Evolutionary conservation across 768 basidiomycete species (phyloP), one percentile per base, ranked within the genome.

Genomic region (Chalciporus piperatus): DNA sequence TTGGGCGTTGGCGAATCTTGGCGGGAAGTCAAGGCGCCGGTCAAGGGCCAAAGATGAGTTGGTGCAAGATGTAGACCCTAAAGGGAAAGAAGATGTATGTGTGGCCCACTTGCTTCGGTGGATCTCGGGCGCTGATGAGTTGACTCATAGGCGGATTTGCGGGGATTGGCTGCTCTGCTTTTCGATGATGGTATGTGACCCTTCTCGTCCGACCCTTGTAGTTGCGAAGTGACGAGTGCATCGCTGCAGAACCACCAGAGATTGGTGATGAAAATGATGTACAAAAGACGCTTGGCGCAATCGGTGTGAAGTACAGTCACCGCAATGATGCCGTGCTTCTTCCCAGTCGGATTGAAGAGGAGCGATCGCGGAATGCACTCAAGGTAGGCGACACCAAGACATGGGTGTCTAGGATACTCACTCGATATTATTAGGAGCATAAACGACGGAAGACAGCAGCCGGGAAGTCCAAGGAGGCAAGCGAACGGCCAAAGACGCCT

Each of bases 1-100:
- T 59, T 94, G 91, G 89, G 89, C 87, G 0, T 69, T 92, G 37
- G 78, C 80, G 5, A 82, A 89, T 58, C 76, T 87, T 68, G 77
- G 74, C n/a, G 72, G 72, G 6, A 67, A 70, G 23, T 71, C 69
- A 44, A 58, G 64, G 13, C 74, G 72, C 51, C 50, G 27, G 69
- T 67, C 55, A 50, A 65, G 28, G n/a, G 35, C 30, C 17, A 67
- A 65, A 41, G 58, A 69, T 64, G 55, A 76, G 76, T 51, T 72
- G 80, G 65, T 64, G 65, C 54, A 80, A 71, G 72, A 74, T 61
- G 56, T 76, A 63, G 69, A 74, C 67, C 56, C 74, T 61, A 64
- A 79, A 71, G 58, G 74, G 63, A 59, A 74, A 71, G 62, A 67
- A 62, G 59, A 69, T 48, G 63, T 61, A 23, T 38, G 10, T 41